Conservation (phyloP, 768 basidiomycete genomes). For the Thelephora ganbajun region DNA sequence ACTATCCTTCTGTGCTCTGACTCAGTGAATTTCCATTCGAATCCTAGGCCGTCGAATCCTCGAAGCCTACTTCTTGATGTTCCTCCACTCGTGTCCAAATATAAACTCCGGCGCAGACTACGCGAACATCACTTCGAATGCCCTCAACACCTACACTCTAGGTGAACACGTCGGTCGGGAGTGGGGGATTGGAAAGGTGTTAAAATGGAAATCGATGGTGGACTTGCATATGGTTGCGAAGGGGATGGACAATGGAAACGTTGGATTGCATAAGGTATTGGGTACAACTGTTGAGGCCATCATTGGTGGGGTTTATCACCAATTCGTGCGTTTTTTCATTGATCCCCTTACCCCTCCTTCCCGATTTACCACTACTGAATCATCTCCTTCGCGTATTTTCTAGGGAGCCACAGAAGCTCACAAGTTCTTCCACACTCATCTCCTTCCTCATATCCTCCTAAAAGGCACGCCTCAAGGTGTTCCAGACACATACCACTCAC, state of each 20-base stretch:
- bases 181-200: slow-evolving; percentile 63
- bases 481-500: slow-evolving; percentile 31
- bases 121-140: slow-evolving; percentile 38
- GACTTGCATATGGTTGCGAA: slow-evolving; percentile 8
- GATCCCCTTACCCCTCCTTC: neutral
- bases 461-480: slow-evolving; percentile 15
- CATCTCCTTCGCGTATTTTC: neutral
- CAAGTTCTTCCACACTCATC: slow-evolving; percentile 26
- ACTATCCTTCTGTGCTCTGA: too few relatives aligned
- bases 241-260: slow-evolving; percentile 25
- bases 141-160: slow-evolving; percentile 55
- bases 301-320: slow-evolving; percentile 63
- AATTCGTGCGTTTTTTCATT: slow-evolving; percentile 46
- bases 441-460: slow-evolving; percentile 23
- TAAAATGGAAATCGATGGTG: slow-evolving; percentile 57
- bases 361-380: neutral
- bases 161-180: slow-evolving; percentile 60
- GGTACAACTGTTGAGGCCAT: slow-evolving; percentile 68
- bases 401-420: slow-evolving; percentile 27
- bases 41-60: slow-evolving; percentile 62
- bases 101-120: slow-evolving; percentile 37
- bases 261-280: slow-evolving; percentile 66
- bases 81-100: slow-evolving; percentile 40
- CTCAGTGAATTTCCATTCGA: neutral
- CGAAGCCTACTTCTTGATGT: slow-evolving; percentile 60